phyloP scores from a whole-genome alignment of 1,284 basidiomycete genomes.

The Rhodotorula sp. region DNA sequence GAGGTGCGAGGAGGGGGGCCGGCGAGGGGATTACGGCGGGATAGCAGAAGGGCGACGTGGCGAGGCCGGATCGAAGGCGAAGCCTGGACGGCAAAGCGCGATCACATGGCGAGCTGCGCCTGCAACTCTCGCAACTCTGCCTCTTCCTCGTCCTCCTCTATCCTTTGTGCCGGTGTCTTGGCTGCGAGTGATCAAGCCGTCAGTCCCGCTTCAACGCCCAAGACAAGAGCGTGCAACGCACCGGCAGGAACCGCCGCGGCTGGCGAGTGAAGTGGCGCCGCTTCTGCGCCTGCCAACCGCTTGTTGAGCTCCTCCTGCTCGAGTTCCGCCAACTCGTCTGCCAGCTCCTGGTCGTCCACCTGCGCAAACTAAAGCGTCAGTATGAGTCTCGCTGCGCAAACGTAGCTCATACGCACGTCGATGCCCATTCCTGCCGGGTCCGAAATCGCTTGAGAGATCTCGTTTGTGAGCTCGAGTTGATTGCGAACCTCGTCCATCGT shows the following conservation, averaged over 20 bases:
- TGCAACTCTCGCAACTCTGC: conserved; percentile 87
- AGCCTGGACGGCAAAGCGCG: neutral
- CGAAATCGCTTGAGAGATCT: conserved; percentile 93
- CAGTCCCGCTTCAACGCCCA: too few relatives aligned
- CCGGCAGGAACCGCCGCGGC: conserved; percentile 39
- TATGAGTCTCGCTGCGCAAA: conserved; percentile 13
- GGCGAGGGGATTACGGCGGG: neutral
- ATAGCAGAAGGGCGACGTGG: neutral
- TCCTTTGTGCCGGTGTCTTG: conserved; percentile 53
- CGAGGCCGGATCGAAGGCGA: too few relatives aligned
- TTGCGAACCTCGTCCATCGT: conserved; percentile 89
- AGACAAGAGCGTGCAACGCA: neutral
- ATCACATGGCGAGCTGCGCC: conserved; percentile 80
- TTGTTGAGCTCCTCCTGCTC: conserved; percentile 91
- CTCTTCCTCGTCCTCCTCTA: conserved; percentile 88
- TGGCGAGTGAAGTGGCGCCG: conserved; percentile 83
- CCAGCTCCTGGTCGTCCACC: conserved; percentile 69
- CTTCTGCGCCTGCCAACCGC: conserved; percentile 80
- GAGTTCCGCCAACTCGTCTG: conserved; percentile 78
- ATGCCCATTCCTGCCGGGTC: conserved; percentile 67
- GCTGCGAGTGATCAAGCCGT: conserved; percentile 22
- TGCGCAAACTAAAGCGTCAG: neutral
- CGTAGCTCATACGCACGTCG: conserved; percentile 49
- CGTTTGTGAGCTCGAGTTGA: conserved; percentile 90
- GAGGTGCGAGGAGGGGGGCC: neutral